These are phyloP conservation scores for Chaetomiaceae sp. DNA, from an alignment of 2,329 filamentous ascomycete species.

Conservation along the genomic window DNA sequence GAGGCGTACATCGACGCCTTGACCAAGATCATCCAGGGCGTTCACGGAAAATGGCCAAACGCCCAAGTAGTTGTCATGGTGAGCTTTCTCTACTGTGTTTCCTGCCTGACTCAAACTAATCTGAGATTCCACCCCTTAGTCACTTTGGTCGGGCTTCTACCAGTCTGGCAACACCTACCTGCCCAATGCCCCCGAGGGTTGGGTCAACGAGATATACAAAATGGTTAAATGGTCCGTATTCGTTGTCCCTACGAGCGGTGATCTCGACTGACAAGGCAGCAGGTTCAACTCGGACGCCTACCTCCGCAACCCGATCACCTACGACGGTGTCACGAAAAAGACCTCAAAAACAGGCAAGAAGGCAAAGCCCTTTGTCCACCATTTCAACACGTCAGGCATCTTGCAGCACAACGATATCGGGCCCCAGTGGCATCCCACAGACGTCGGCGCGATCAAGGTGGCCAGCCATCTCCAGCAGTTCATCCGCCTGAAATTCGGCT, in stretches of 20 bases:
- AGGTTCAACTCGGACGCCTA: conserved; percentile 44
- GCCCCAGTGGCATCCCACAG: conserved; percentile 55
- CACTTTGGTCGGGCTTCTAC: conserved; percentile 51
- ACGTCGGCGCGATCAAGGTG: conserved; percentile 57
- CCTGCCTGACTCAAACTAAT: not conserved
- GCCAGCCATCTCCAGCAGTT: conserved; percentile 56
- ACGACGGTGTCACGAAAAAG: conserved; percentile 37
- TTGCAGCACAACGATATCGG: conserved; percentile 58
- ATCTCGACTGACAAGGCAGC: not conserved
- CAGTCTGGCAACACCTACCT: conserved; percentile 46
- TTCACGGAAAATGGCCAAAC: conserved; percentile 43
- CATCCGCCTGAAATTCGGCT: conserved; percentile 50
- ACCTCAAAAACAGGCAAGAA: conserved; percentile 30
- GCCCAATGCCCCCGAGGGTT: conserved; percentile 38
- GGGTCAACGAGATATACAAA: conserved; percentile 44
- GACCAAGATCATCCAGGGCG: conserved; percentile 41
- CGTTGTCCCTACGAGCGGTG: not conserved
- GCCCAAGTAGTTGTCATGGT: conserved; percentile 44
- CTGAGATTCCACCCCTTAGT: conserved; percentile 29
- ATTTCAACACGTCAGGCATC: conserved; percentile 58
- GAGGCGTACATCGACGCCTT: conserved; percentile 38
- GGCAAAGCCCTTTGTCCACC: conserved; percentile 48
- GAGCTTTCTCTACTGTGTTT: conserved; percentile 8
- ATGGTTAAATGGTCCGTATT: conserved; percentile 40
- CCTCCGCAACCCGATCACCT: conserved; percentile 36